Evolutionary conservation across 306 rosid species (phyloP).

Genomic region (Prunus padus): DNA sequence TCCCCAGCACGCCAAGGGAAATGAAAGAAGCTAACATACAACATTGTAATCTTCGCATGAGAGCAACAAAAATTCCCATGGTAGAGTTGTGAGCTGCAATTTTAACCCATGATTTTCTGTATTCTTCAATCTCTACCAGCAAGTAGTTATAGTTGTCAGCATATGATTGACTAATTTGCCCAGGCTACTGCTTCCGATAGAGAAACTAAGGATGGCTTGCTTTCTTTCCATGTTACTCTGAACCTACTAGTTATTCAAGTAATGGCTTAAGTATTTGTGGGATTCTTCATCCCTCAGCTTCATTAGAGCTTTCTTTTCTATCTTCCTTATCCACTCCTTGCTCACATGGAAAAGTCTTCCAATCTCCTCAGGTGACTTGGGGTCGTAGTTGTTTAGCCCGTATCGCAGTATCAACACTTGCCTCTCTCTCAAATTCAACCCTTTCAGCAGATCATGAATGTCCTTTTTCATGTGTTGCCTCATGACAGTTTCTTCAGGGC

Average conservation of each 20-base stretch:
- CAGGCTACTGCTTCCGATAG: not conserved
- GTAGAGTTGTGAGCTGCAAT: conserved; percentile 10
- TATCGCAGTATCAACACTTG: conserved; percentile 66
- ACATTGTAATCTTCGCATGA: not conserved
- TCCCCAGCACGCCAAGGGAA: not conserved
- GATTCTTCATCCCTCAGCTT: conserved; percentile 51
- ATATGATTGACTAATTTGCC: not conserved
- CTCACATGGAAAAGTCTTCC: conserved; percentile 63
- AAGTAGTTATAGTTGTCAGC: not conserved
- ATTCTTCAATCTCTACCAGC: not conserved
- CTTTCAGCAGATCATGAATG: conserved; percentile 46
- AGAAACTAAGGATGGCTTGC: not conserved
- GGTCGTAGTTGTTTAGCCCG: conserved; percentile 60
- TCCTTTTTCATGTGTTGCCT: conserved; percentile 62
- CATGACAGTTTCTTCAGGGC: conserved; percentile 66
- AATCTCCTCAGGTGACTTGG: conserved; percentile 71
- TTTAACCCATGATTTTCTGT: not conserved
- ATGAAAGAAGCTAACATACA: conserved; percentile 4
- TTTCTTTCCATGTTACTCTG: conserved; percentile 9
- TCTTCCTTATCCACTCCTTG: conserved; percentile 71
- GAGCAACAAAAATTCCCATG: not conserved
- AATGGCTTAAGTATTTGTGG: conserved; percentile 42
- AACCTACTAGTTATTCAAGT: conserved; percentile 46
- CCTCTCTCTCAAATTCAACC: conserved; percentile 70
- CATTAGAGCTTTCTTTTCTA: conserved; percentile 67